Conservation (phyloP, 2,329 filamentous ascomycete genomes). For the Aureobasidium leucospermi region DNA sequence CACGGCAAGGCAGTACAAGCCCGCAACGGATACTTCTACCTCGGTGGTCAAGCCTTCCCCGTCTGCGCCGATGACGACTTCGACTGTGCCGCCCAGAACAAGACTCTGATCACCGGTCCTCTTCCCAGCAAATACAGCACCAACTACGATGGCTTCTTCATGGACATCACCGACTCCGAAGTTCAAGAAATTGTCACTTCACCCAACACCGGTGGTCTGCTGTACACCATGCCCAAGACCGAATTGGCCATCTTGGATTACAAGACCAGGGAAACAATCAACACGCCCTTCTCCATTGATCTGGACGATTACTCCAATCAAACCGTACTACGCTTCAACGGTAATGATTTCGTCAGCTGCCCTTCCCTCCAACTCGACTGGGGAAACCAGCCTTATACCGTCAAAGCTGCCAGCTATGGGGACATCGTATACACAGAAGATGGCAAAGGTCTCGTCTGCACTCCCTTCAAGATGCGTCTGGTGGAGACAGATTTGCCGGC, state of each 20-base stretch:
- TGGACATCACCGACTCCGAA: neutral
- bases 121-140: neutral
- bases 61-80: neutral
- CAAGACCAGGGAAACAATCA: neutral
- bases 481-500: neutral
- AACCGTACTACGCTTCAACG: neutral
- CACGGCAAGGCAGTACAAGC: neutral
- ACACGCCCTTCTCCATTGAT: neutral
- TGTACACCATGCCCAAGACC: neutral
- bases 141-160: neutral
- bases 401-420: neutral
- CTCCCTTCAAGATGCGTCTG: slow-evolving; percentile 1
- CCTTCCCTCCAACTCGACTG: neutral
- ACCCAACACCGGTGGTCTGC: neutral
- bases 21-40: neutral
- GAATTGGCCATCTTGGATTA: neutral
- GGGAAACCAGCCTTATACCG: neutral
- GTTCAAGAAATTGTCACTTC: neutral
- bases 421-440: neutral
- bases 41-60: neutral
- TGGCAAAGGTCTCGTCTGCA: neutral
- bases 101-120: neutral
- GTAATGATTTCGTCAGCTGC: neutral
- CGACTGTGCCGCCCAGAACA: neutral
- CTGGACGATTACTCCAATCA: neutral